Base-by-base conservation (phyloP, 2,329 filamentous ascomycete genomes). In the Mariannaea elegans region DNA sequence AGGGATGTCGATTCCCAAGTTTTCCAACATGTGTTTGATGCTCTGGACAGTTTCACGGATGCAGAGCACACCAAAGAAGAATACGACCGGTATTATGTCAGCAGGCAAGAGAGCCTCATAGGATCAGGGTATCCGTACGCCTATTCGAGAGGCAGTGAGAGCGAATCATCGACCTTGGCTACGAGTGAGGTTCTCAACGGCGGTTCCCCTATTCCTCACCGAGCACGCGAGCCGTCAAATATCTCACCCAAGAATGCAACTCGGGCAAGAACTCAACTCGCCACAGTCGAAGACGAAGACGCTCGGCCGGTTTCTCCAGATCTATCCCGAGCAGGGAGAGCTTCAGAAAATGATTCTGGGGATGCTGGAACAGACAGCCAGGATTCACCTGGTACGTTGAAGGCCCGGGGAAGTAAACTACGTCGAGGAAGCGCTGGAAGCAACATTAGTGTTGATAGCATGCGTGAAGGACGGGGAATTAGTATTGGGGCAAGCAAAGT, bases 1-100 rank as follows among this genome's bases (percentile, higher is more conserved):
- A 83, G 87, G 34, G 93, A 97, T 70, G 91, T 97, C 7, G 86
- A 97, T 66, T 81, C 83, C 1, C 87, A 93, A 51, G 94, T 98
- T 3, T 97, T 97, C 71, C 91, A 89, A 14, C 92, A 97, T 73
- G 93, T 99, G 2, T 94, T 97, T 64, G 90, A 96, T 68, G 94
- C 95, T 0, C 81, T 99, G 9, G 88, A 96, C 60, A 89, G 84
- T 67, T 92, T 90, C 72, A 85, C 83, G 2, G 80, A 82, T 39
- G 80, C 85, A 0, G 81, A 83, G 46, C 85, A 88, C 68, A 81
- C 82, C 2, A 78, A 83, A 57, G 86, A 87, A 68, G 85, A 90
- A 70, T 89, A 86, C 65, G 85, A 83, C 52, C 80, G 80, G 38
- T 89, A 88, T 68, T 78, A 78, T 48, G 73, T 78, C 24, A 84